phyloP scores from a whole-genome alignment of 352 stramenopile species.

The Globisporangium recalcitrans region DNA sequence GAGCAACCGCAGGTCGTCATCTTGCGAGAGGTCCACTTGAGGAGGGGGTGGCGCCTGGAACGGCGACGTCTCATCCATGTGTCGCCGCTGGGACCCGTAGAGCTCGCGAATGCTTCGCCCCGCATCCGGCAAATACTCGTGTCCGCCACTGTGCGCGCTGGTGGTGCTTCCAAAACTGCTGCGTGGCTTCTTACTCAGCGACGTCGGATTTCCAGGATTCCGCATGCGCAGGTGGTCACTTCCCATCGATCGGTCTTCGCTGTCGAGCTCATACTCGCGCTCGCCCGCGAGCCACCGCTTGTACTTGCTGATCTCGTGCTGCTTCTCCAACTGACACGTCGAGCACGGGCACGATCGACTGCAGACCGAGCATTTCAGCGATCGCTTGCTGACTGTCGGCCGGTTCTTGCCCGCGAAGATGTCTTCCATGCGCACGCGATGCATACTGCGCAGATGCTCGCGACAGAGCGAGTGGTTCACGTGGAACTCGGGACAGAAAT shows the following conservation, averaged over 20 bases:
- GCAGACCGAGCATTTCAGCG: slow-evolving; percentile 61
- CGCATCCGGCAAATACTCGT: slow-evolving; percentile 5
- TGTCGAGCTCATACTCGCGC: slow-evolving; percentile 15
- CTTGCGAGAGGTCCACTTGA: neutral
- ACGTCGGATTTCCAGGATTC: neutral
- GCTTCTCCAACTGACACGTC: slow-evolving; percentile 34
- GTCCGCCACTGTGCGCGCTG: neutral
- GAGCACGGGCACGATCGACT: slow-evolving; percentile 54
- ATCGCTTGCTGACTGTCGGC: slow-evolving; percentile 53
- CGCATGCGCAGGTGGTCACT: slow-evolving; percentile 24
- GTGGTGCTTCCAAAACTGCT: slow-evolving; percentile 1
- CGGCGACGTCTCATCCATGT: neutral
- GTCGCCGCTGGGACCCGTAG: neutral
- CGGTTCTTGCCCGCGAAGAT: slow-evolving; percentile 71
- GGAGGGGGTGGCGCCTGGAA: neutral
- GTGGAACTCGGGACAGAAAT: slow-evolving; percentile 68
- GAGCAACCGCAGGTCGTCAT: neutral
- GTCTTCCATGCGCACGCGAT: slow-evolving; percentile 65
- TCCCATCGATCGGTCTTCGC: slow-evolving; percentile 33
- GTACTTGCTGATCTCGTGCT: slow-evolving; percentile 26
- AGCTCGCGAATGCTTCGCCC: slow-evolving; percentile 2
- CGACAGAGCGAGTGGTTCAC: slow-evolving; percentile 66
- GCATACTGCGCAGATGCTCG: slow-evolving; percentile 66
- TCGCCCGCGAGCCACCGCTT: slow-evolving; percentile 24
- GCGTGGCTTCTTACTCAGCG: slow-evolving; percentile 7